phyloP scores from a whole-genome alignment of 177 flowering plant species.

The Vitis hybrid region DNA sequence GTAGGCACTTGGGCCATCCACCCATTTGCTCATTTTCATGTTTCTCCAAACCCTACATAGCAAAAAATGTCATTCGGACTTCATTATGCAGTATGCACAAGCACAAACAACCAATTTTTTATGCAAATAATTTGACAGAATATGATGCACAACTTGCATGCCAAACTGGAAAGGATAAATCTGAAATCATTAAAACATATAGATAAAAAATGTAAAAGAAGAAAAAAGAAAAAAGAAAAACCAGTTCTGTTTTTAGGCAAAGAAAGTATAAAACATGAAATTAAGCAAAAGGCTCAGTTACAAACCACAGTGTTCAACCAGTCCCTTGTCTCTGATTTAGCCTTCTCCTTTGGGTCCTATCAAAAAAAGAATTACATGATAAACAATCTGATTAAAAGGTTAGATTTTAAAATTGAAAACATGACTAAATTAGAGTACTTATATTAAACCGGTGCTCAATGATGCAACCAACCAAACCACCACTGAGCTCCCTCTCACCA shows the following conservation, averaged over 20 bases:
- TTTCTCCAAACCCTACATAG: background rate
- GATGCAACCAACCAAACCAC: background rate
- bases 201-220: background rate
- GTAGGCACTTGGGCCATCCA: background rate
- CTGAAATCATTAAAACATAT: background rate
- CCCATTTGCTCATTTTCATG: background rate
- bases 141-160: background rate
- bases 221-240: background rate
- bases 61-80: background rate
- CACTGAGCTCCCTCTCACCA: background rate
- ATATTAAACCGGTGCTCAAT: background rate
- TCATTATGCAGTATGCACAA: too few relatives aligned
- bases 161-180: background rate
- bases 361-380: constrained; percentile 10
- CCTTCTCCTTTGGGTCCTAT: constrained; percentile 98
- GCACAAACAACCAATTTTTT: too few relatives aligned
- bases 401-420: background rate
- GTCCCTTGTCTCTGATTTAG: constrained; percentile 97
- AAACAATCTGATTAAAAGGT: background rate
- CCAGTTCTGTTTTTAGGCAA: too few relatives aligned
- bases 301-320: constrained; percentile 98
- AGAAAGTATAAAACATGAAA: background rate
- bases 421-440: background rate
- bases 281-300: constrained; percentile 4
- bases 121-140: background rate